These are phyloP conservation scores for Huntiella savannae DNA, from an alignment of 2,329 filamentous ascomycete species.

Conservation along the genomic window DNA sequence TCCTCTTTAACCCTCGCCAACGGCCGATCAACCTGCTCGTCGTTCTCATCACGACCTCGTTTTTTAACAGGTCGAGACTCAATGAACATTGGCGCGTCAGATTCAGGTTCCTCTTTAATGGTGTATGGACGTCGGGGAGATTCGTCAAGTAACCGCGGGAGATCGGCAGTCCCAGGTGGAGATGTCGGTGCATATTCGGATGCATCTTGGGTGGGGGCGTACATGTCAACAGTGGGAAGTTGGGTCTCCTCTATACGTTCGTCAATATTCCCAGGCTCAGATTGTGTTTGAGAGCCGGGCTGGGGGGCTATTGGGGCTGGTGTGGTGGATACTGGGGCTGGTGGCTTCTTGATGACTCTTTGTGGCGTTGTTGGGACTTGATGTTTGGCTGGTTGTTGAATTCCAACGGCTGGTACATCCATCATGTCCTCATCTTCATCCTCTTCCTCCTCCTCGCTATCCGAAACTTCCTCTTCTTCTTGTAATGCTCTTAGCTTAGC, in stretches of 20 bases:
- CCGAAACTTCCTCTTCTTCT: too few relatives aligned
- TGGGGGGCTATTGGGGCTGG: too few relatives aligned
- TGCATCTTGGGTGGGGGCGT: neutral
- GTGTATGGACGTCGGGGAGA: neutral
- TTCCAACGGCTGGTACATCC: too few relatives aligned
- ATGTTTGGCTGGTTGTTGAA: too few relatives aligned
- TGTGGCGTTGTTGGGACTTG: too few relatives aligned
- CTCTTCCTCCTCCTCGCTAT: too few relatives aligned
- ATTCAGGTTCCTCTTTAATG: slow-evolving; percentile 29
- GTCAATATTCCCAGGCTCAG: neutral
- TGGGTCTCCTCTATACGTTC: slow-evolving; percentile 10
- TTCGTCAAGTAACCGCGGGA: neutral
- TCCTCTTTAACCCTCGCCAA: slow-evolving; percentile 8
- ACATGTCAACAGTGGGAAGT: neutral
- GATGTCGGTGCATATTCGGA: neutral
- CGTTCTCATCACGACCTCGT: slow-evolving; percentile 1
- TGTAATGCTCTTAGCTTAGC: too few relatives aligned
- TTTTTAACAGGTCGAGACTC: slow-evolving; percentile 6
- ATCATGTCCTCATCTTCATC: too few relatives aligned
- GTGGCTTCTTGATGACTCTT: too few relatives aligned
- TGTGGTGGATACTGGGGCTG: too few relatives aligned
- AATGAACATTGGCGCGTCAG: slow-evolving; percentile 4
- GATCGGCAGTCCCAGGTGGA: neutral
- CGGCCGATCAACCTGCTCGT: neutral
- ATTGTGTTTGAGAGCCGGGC: too few relatives aligned